Evolutionary conservation across 192 early-diverging fungal genomes (phyloP).

Genomic region (Backusella luteola): DNA sequence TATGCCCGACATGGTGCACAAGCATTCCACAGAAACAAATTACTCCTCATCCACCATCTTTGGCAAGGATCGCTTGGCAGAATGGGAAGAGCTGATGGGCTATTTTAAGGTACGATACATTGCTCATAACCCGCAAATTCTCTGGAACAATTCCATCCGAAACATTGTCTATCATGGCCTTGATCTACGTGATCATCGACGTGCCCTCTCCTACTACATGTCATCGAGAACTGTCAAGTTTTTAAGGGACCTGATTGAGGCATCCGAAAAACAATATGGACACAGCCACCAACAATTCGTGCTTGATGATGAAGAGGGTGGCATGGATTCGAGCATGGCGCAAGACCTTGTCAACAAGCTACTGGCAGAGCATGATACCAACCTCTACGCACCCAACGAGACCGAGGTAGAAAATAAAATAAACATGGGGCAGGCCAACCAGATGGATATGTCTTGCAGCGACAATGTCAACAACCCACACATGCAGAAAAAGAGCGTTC

Average conservation of each 20-base stretch:
- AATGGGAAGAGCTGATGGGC: constrained; percentile 40
- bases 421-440: background rate
- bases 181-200: constrained; percentile 65
- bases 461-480: constrained; percentile 42
- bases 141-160: constrained; percentile 85
- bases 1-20: constrained; percentile 23
- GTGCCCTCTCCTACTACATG: constrained; percentile 77
- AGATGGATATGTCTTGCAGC: constrained; percentile 15
- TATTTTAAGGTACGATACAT: constrained; percentile 74
- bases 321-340: constrained; percentile 34
- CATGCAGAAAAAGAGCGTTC: constrained; percentile 49
- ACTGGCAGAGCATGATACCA: constrained; percentile 41
- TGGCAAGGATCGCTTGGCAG: constrained; percentile 30
- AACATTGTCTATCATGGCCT: constrained; percentile 78
- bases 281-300: background rate
- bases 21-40: background rate
- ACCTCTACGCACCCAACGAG: constrained; percentile 46
- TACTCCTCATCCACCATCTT: constrained; percentile 30
- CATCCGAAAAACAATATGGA: background rate
- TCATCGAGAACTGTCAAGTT: constrained; percentile 79
- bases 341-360: constrained; percentile 48
- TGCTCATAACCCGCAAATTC: constrained; percentile 79
- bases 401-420: constrained; percentile 23
- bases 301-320: constrained; percentile 15
- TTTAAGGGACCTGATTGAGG: constrained; percentile 61